These are phyloP conservation scores for Melocanna baccifera DNA, from an alignment of 176 grass and related monocot species.

Conservation along the genomic window DNA sequence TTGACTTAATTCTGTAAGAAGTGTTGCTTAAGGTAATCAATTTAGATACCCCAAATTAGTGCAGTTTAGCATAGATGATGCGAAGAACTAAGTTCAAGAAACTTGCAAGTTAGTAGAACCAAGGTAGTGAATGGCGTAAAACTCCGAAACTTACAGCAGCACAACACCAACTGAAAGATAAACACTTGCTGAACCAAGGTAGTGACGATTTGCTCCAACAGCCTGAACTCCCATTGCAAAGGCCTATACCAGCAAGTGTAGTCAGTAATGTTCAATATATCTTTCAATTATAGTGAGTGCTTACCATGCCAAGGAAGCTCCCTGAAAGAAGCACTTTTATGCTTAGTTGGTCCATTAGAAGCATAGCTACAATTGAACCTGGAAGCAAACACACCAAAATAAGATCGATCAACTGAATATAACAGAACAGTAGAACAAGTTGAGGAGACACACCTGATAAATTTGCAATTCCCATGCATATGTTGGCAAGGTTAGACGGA, in stretches of 20 bases:
- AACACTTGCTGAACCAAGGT: conserved; percentile 64
- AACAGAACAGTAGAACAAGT: conserved; percentile 19
- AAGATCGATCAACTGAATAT: conserved; percentile 25
- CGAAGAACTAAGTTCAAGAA: not conserved
- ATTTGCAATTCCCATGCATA: conserved; percentile 87
- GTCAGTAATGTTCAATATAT: conserved; percentile 27
- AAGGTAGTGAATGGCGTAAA: not conserved
- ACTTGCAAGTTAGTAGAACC: conserved; percentile 16
- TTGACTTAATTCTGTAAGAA: not conserved
- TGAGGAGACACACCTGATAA: conserved; percentile 59
- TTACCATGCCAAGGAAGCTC: conserved; percentile 97
- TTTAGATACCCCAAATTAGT: conserved; percentile 9
- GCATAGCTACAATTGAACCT: conserved; percentile 93
- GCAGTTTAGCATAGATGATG: conserved; percentile 3
- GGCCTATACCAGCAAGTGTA: conserved; percentile 57
- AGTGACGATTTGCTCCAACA: conserved; percentile 60
- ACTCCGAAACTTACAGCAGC: conserved; percentile 62
- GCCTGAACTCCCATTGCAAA: conserved; percentile 90
- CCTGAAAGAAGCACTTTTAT: conserved; percentile 77
- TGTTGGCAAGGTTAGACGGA: conserved; percentile 81
- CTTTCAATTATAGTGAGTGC: not conserved
- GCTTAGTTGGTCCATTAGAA: conserved; percentile 96
- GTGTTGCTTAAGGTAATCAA: not conserved
- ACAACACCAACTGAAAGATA: conserved; percentile 95
- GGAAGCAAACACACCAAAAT: conserved; percentile 11